These are phyloP conservation scores for Arthrobotrys entomopaga DNA, from an alignment of 2,329 filamentous ascomycete genomes.

Conservation along the genomic window DNA sequence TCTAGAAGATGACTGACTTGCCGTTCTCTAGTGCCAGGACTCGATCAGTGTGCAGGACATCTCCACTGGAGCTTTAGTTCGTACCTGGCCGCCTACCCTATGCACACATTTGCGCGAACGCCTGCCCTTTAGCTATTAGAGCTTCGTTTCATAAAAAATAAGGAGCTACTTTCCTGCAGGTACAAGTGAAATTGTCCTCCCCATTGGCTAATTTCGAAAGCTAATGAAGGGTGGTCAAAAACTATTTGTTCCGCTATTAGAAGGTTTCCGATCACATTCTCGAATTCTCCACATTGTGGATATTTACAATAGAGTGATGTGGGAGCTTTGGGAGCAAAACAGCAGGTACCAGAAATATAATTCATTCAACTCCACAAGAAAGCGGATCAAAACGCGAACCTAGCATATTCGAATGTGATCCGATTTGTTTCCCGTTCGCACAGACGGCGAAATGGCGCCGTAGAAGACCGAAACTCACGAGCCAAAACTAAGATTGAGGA, in stretches of 20 bases:
- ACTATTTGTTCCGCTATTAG: not conserved
- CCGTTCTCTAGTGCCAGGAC: not conserved
- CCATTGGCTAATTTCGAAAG: constrained; percentile 35
- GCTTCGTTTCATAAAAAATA: constrained; percentile 47
- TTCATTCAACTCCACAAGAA: not conserved
- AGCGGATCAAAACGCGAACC: not conserved
- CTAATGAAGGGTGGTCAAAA: constrained; percentile 12
- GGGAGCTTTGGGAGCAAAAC: constrained; percentile 32
- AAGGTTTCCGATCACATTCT: constrained; percentile 24
- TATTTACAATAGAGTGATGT: constrained; percentile 11
- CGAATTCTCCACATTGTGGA: not conserved
- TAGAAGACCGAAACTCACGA: constrained; percentile 32
- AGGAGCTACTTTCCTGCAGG: constrained; percentile 26
- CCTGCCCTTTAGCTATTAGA: constrained; percentile 28
- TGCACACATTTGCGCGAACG: constrained; percentile 10
- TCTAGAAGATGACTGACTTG: constrained; percentile 27
- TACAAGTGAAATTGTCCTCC: constrained; percentile 19
- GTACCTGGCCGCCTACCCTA: too few species aligned
- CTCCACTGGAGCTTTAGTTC: not conserved
- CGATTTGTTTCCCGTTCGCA: constrained; percentile 29
- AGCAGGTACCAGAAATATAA: not conserved
- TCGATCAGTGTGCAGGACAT: not conserved
- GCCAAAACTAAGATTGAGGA: constrained; percentile 15
- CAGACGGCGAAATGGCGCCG: constrained; percentile 37
- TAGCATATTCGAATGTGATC: constrained; percentile 31